phyloP scores from a whole-genome alignment of 2,329 filamentous ascomycete species.

The Exophiala sp. region DNA sequence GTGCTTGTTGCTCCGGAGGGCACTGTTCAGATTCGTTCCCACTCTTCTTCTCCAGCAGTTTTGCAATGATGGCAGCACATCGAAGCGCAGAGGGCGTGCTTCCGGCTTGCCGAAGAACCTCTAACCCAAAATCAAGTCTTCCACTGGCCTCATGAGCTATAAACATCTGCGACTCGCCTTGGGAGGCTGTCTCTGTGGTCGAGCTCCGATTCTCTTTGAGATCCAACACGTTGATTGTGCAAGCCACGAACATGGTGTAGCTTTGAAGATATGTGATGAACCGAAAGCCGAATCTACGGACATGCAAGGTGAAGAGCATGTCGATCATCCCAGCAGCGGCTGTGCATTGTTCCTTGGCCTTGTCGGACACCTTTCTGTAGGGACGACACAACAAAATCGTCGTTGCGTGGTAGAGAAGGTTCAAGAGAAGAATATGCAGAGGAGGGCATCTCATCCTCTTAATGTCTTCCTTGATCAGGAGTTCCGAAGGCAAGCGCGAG shows the following conservation, averaged over 20 bases:
- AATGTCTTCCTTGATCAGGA: constrained; percentile 44
- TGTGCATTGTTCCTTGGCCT: constrained; percentile 3
- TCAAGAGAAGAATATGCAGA: constrained; percentile 29
- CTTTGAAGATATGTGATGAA: constrained; percentile 11
- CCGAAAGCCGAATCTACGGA: constrained; percentile 4
- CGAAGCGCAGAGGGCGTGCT: constrained; percentile 4
- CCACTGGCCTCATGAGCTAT: constrained; percentile 7
- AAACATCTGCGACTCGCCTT: background rate
- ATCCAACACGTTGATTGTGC: constrained; percentile 8
- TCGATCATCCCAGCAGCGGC: constrained; percentile 6
- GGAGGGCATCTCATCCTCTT: constrained; percentile 27
- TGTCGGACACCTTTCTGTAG: constrained; percentile 28
- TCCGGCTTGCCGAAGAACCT: constrained; percentile 7
- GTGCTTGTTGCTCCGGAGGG: too few species aligned
- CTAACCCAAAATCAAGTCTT: constrained; percentile 5
- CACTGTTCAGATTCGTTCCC: too few species aligned
- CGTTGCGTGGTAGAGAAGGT: constrained; percentile 58
- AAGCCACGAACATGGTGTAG: constrained; percentile 12
- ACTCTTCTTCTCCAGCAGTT: constrained; percentile 2
- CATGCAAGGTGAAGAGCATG: constrained; percentile 8
- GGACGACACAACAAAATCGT: constrained; percentile 58
- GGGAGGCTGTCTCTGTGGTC: background rate
- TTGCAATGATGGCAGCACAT: constrained; percentile 9
- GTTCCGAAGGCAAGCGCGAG: constrained; percentile 57
- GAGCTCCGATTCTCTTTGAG: constrained; percentile 6